These are phyloP conservation scores for Naegleria gruberi DNA, from an alignment of 208 protist species.

Conservation along the genomic window DNA sequence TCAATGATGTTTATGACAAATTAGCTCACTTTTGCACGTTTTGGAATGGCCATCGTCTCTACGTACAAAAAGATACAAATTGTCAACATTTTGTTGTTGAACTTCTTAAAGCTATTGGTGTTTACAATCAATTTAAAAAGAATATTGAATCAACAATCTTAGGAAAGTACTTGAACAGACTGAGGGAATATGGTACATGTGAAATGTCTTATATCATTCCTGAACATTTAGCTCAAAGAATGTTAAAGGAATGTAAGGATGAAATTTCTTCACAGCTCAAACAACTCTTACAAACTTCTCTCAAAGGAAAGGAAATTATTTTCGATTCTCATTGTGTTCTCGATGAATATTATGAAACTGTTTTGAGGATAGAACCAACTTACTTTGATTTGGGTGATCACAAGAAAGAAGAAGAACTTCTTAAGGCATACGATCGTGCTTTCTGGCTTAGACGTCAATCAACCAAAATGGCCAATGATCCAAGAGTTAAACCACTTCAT, in stretches of 20 bases:
- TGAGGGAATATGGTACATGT: neutral
- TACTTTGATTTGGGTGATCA: neutral
- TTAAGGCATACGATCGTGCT: neutral
- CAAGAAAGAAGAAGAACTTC: neutral
- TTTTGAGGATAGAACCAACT: neutral
- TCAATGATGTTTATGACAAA: neutral
- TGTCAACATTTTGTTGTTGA: neutral
- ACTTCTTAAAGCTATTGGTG: neutral
- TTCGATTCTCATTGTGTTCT: neutral
- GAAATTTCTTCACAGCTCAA: neutral
- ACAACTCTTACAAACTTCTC: neutral
- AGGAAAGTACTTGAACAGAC: neutral
- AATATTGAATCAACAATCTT: neutral
- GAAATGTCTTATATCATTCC: neutral
- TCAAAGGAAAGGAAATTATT: neutral
- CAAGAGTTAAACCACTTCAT: neutral
- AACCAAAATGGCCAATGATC: neutral
- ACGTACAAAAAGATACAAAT: neutral
- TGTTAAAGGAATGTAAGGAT: neutral
- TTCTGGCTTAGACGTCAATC: neutral
- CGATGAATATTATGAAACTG: neutral
- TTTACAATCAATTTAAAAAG: neutral
- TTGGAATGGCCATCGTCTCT: neutral
- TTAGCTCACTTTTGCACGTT: neutral
- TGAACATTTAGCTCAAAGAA: neutral